A percentile compares a stretch with the other conserved stretches of the same genome.
phyloP scores from a whole-genome alignment of 306 rosid species.

The Rosa chinensis region DNA sequence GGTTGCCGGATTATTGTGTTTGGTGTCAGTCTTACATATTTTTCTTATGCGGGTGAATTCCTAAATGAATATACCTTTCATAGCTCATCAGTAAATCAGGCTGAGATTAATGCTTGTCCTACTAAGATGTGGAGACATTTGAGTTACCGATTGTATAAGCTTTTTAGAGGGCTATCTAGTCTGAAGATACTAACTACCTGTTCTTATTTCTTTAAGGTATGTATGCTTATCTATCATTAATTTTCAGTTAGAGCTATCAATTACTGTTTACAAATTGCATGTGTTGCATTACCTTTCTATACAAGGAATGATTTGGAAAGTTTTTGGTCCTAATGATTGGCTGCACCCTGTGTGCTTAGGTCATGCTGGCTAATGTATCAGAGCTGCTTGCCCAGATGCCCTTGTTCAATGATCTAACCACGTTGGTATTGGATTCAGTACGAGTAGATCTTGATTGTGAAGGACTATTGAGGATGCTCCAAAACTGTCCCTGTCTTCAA shows the following conservation, averaged over 20 bases:
- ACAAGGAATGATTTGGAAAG: neutral
- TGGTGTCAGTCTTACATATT: too few species aligned
- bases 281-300: neutral
- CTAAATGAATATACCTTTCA: too few species aligned
- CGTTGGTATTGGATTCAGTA: neutral
- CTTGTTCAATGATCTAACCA: neutral
- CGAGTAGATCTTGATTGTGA: neutral
- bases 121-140: neutral
- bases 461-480: neutral
- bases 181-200: neutral
- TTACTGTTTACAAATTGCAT: neutral
- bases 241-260: too few species aligned
- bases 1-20: too few species aligned
- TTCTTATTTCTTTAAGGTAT: neutral
- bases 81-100: too few species aligned
- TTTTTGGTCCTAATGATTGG: neutral
- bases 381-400: neutral
- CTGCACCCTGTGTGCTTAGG: neutral
- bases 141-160: slow-evolving; percentile 2
- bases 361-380: neutral
- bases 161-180: neutral
- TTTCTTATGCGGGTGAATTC: too few species aligned
- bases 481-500: neutral
- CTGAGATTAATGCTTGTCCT: too few species aligned
- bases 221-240: neutral